These are phyloP conservation scores for Xylariaceae sp. DNA, from an alignment of 2,329 filamentous ascomycete genomes.

Conservation along the genomic window DNA sequence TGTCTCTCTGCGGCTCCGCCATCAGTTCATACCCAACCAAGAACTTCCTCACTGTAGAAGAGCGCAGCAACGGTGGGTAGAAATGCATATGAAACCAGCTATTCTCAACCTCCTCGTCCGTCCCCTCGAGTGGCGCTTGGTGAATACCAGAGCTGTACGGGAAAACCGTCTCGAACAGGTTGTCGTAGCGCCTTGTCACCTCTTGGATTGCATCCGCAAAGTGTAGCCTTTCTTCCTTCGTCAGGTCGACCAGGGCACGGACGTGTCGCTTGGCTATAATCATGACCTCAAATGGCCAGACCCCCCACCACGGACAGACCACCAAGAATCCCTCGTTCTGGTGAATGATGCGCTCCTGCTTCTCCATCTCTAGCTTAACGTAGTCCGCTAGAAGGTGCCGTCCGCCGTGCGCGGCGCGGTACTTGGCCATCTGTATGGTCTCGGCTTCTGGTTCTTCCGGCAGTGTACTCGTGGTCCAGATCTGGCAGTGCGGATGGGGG, in stretches of 20 bases:
- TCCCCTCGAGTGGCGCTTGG: slow-evolving; percentile 83
- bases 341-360: slow-evolving; percentile 81
- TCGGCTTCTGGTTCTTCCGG: slow-evolving; percentile 87
- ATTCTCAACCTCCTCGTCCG: slow-evolving; percentile 75
- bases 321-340: slow-evolving; percentile 82
- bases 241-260: slow-evolving; percentile 78
- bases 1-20: slow-evolving; percentile 96
- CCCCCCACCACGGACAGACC: slow-evolving; percentile 95
- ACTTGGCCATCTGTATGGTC: slow-evolving; percentile 72
- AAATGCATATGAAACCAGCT: slow-evolving; percentile 97
- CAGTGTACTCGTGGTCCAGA: slow-evolving; percentile 89
- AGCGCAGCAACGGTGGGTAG: slow-evolving; percentile 88
- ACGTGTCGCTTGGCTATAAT: slow-evolving; percentile 81
- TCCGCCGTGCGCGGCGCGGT: slow-evolving; percentile 67
- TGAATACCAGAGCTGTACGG: slow-evolving; percentile 97
- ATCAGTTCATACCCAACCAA: slow-evolving; percentile 94
- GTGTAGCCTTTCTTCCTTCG: slow-evolving; percentile 61
- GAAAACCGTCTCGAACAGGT: slow-evolving; percentile 93
- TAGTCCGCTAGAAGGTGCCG: slow-evolving; percentile 83
- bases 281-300: slow-evolving; percentile 96
- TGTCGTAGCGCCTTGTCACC: slow-evolving; percentile 88
- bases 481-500: slow-evolving; percentile 92
- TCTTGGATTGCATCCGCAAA: slow-evolving; percentile 85
- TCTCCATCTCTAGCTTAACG: slow-evolving; percentile 73
- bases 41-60: slow-evolving; percentile 93